These are phyloP conservation scores for Tetraselmis striata DNA, from an alignment of 139 green algal species.

Conservation along the genomic window DNA sequence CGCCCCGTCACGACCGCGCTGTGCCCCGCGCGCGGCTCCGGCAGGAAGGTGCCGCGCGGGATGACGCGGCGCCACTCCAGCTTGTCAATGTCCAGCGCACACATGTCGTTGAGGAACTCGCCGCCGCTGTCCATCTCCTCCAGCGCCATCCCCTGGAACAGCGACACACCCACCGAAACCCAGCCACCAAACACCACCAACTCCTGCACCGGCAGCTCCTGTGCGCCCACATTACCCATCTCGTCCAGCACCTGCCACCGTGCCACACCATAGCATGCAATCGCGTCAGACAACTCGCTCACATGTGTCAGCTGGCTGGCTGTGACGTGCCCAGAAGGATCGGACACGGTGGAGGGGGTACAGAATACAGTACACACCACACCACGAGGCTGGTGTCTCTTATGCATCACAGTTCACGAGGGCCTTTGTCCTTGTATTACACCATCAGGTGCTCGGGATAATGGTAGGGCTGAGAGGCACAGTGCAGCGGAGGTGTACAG, in stretches of 20 bases:
- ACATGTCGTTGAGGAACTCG: not conserved
- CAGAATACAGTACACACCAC: no score
- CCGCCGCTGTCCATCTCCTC: not conserved
- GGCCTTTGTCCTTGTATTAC: no score
- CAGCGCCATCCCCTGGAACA: not conserved
- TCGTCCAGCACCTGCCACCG: not conserved
- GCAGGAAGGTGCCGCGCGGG: not conserved
- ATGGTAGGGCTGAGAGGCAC: no score
- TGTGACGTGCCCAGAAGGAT: no score
- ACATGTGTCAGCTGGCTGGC: no score
- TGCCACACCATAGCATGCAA: no score
- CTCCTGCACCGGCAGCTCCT: not conserved
- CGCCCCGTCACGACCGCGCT: not conserved
- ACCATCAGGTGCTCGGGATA: no score
- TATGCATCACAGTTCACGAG: no score
- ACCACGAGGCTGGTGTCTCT: no score
- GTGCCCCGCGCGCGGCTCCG: not conserved
- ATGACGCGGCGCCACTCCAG: not conserved
- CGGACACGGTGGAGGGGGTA: no score
- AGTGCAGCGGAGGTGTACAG: no score
- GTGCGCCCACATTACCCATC: not conserved
- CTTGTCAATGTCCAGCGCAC: not conserved
- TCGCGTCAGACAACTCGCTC: no score
- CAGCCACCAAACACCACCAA: not conserved
- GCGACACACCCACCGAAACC: not conserved